Conservation (phyloP, 257 asterid genomes). For the Solanum ossicruentum region DNA sequence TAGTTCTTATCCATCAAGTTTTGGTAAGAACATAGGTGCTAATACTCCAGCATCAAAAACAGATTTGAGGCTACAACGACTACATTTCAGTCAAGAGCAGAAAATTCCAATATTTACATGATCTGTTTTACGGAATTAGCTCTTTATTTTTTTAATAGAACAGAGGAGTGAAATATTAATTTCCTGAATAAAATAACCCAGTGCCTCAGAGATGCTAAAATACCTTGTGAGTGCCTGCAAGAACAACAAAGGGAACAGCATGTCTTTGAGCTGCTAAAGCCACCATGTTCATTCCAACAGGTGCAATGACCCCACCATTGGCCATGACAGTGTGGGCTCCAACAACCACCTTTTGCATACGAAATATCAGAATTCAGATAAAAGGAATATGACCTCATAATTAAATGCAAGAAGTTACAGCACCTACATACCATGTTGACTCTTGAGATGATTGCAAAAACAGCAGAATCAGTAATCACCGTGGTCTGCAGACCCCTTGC, state of each 20-base stretch:
- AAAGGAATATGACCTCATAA: not conserved
- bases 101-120: not conserved
- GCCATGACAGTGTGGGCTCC: conserved; percentile 99
- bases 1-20: not conserved
- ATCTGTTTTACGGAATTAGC: not conserved
- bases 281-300: conserved; percentile 94
- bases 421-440: conserved; percentile 72
- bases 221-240: conserved; percentile 97
- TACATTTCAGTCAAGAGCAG: not conserved
- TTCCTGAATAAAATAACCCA: not conserved
- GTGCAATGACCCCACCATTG: conserved; percentile 94
- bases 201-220: not conserved
- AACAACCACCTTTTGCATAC: conserved; percentile 65
- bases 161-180: not conserved
- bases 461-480: conserved; percentile 92
- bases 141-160: not conserved
- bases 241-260: conserved; percentile 95
- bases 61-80: not conserved
- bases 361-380: conserved; percentile 5
- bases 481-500: conserved; percentile 84
- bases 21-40: not conserved
- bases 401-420: not conserved
- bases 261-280: conserved; percentile 97
- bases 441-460: conserved; percentile 97
- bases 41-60: not conserved